phyloP scores from a whole-genome alignment of 192 early-diverging fungal species.

The Backusella westeae region DNA sequence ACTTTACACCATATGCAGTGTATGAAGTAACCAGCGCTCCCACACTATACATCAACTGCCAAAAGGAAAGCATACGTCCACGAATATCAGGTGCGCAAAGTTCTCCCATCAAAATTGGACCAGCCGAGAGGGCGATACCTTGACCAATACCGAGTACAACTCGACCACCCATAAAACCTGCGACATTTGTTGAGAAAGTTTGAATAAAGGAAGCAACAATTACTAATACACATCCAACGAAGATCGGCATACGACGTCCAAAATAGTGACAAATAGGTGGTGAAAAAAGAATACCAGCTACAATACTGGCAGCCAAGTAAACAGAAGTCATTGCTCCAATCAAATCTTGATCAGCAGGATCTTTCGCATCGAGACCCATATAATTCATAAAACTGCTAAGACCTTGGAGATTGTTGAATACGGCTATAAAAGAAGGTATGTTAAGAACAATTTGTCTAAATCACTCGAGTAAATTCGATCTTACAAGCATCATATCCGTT shows the following conservation, averaged over 20 bases:
- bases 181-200: constrained; percentile 19
- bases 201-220: constrained; percentile 18
- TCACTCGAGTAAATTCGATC: not conserved
- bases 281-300: constrained; percentile 16
- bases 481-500: constrained; percentile 31
- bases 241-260: constrained; percentile 25
- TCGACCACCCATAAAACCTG: constrained; percentile 24
- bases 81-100: constrained; percentile 23
- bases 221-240: constrained; percentile 10
- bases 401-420: constrained; percentile 25
- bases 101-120: constrained; percentile 22
- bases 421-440: constrained; percentile 6
- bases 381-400: constrained; percentile 2
- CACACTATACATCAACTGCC: constrained; percentile 24
- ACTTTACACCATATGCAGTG: constrained; percentile 15
- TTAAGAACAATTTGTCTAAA: not conserved
- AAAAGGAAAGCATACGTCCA: constrained; percentile 29
- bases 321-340: constrained; percentile 20
- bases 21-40: constrained; percentile 22
- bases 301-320: constrained; percentile 19
- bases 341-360: constrained; percentile 7
- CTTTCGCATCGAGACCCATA: constrained; percentile 1
- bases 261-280: constrained; percentile 20
- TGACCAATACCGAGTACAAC: constrained; percentile 17
- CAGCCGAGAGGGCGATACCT: constrained; percentile 22